Base-by-base conservation (phyloP, 1,139 yeast species). In the Kodamaea derodonti region DNA sequence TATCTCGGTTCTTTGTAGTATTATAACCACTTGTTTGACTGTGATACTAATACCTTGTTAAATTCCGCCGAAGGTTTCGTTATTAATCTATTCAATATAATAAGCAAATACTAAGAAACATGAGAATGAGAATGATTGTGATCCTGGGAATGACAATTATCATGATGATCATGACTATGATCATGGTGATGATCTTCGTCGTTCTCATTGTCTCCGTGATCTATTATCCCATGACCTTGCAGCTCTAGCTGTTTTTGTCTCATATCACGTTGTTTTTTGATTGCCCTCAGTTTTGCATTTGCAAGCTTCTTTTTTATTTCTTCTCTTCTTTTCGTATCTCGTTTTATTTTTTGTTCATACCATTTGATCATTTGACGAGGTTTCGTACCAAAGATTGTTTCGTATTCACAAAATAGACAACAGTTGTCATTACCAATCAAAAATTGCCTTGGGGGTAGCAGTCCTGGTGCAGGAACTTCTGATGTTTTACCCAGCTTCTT, bases 371-470 rank as follows among this genome's bases (percentile, higher is more conserved):
- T 58, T 41, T 69, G 65, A 11, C 60, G 47, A 1, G 80, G 81
- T 30, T 71, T 65, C 37, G 56, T 62, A 1, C 83, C 83, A 52
- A 69, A 78, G 4, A 78, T 71, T 37, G 68, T 63, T 47, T 75
- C 78, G 49, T 76, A 80, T 48, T 79, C 82, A 54, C 86, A 80
- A 38, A 78, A 68, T 40, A 76, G 63, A 48, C 86, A 80, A 37
- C 63, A 53, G 31, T 43, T 39, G 13, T 27, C 30, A n/a, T 30
- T 30, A 14, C 40, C 40, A 10, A 37, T 20, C 8, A 31, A 16
- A 14, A 32, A 30, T 15, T 23, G 31, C 10, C 32, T 22, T 23
- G 32, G 29, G 14, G 37, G 40, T n/a, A 35, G 30, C 10, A 18
- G 30, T 10, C 23, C 23, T 9, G 10, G 24, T 24, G 22, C 24